These are phyloP conservation scores for Juglanconis oblonga DNA, from an alignment of 2,329 filamentous ascomycete species.

Conservation along the genomic window DNA sequence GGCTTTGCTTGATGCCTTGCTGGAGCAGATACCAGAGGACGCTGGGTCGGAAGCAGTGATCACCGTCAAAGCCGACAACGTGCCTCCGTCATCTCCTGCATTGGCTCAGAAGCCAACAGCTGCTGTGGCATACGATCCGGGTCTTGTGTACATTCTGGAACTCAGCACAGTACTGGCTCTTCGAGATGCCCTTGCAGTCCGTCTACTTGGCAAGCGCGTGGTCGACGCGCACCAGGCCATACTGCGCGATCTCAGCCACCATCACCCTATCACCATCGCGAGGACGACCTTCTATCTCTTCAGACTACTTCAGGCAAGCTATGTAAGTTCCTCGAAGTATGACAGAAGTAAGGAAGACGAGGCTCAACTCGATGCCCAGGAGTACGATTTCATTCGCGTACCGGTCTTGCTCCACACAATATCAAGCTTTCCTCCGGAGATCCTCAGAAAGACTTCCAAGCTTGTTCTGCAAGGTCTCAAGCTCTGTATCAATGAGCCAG, in stretches of 20 bases:
- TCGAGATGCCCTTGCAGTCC: conserved; percentile 70
- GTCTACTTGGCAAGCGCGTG: conserved; percentile 72
- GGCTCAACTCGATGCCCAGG: conserved; percentile 43
- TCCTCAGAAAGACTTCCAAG: conserved; percentile 71
- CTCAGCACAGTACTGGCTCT: conserved; percentile 80
- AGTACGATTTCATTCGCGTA: conserved; percentile 86
- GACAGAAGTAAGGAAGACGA: conserved; percentile 21
- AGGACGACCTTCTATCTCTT: conserved; percentile 85
- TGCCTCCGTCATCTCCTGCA: conserved; percentile 54
- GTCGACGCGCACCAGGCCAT: conserved; percentile 78
- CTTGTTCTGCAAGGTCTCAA: conserved; percentile 76
- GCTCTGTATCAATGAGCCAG: conserved; percentile 74
- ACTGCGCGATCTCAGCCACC: conserved; percentile 72
- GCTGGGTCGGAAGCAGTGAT: conserved; percentile 74
- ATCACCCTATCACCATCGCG: conserved; percentile 81
- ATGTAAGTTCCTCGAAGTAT: conserved; percentile 55
- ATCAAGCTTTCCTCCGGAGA: conserved; percentile 77
- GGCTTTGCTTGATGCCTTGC: conserved; percentile 65
- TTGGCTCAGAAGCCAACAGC: conserved; percentile 57
- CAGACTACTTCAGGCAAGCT: conserved; percentile 76
- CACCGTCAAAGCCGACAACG: conserved; percentile 81
- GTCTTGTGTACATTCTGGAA: conserved; percentile 86
- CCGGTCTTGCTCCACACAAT: conserved; percentile 90
- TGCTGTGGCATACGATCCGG: conserved; percentile 74
- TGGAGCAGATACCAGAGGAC: conserved; percentile 85